A percentile compares a stretch with the other conserved stretches of the same genome.
Conservation (phyloP, 2,329 filamentous ascomycete species). For the Aspergillus fructus region DNA sequence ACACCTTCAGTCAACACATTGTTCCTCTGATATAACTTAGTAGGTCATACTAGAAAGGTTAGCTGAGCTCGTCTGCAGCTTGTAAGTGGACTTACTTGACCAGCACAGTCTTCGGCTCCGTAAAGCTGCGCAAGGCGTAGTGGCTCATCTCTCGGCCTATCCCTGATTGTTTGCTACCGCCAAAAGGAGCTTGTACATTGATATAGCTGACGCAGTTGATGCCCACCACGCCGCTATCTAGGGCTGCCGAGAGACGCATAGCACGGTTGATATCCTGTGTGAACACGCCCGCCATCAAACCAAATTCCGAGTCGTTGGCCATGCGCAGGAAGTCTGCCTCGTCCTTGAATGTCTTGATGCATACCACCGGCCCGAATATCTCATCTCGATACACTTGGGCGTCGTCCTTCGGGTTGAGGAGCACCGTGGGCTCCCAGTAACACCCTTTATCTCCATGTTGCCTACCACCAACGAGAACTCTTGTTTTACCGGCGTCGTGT, state of each 20-base stretch:
- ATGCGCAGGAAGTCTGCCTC: constrained; percentile 12
- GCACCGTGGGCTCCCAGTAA: constrained; percentile 4
- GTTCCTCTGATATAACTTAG: too few species aligned
- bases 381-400: background rate
- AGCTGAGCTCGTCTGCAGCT: too few species aligned
- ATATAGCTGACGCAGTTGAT: constrained; percentile 10
- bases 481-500: too few species aligned
- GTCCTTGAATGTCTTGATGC: constrained; percentile 10
- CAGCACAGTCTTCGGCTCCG: constrained; percentile 6
- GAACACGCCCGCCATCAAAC: constrained; percentile 14
- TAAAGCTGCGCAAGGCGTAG: constrained; percentile 4
- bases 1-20: too few species aligned
- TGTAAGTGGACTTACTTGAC: background rate
- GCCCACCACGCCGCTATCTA: constrained; percentile 14
- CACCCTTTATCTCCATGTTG: constrained; percentile 1
- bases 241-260: constrained; percentile 1
- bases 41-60: too few species aligned
- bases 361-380: constrained; percentile 9
- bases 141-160: constrained; percentile 4
- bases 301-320: constrained; percentile 14
- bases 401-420: background rate
- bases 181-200: constrained; percentile 5
- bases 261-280: constrained; percentile 15
- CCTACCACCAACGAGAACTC: background rate
- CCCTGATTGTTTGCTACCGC: constrained; percentile 12